Evolutionary conservation across 2,329 filamentous ascomycete species (phyloP).

Genomic region (Penicillium sp.): DNA sequence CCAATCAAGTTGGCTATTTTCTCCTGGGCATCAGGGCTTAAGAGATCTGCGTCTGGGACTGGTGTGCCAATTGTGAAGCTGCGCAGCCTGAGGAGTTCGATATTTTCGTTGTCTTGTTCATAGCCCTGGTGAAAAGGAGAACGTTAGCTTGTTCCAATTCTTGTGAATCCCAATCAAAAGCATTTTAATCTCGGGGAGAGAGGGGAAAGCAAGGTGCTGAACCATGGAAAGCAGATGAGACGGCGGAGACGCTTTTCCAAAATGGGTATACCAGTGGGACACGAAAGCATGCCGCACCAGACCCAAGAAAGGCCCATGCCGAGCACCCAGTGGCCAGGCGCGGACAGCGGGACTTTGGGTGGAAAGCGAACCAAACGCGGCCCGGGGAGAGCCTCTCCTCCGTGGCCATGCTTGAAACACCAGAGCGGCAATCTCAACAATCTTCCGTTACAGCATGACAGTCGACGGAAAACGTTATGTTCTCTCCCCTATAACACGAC

Average conservation of each 20-base stretch:
- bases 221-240: slow-evolving; percentile 46
- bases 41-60: slow-evolving; percentile 69
- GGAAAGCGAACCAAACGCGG: slow-evolving; percentile 27
- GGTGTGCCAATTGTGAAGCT: slow-evolving; percentile 76
- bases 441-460: neutral
- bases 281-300: slow-evolving; percentile 21
- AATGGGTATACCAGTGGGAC: slow-evolving; percentile 25
- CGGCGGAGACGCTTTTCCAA: slow-evolving; percentile 35
- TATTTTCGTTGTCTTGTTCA: slow-evolving; percentile 73
- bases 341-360: slow-evolving; percentile 13
- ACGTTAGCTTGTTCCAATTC: slow-evolving; percentile 21
- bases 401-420: slow-evolving; percentile 31
- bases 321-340: slow-evolving; percentile 11
- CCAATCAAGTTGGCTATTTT: slow-evolving; percentile 68
- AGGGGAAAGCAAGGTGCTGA: slow-evolving; percentile 31
- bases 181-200: slow-evolving; percentile 1
- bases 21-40: slow-evolving; percentile 65
- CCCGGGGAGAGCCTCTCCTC: slow-evolving; percentile 23
- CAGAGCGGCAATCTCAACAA: slow-evolving; percentile 13
- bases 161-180: slow-evolving; percentile 19
- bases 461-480: neutral
- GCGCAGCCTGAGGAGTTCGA: slow-evolving; percentile 77
- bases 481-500: neutral
- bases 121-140: slow-evolving; percentile 65
- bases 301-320: slow-evolving; percentile 18